A percentile compares a stretch with the other conserved stretches of the same genome.
phyloP scores from a whole-genome alignment of 805 yeast genomes.

The Candida sakaeoensis region DNA sequence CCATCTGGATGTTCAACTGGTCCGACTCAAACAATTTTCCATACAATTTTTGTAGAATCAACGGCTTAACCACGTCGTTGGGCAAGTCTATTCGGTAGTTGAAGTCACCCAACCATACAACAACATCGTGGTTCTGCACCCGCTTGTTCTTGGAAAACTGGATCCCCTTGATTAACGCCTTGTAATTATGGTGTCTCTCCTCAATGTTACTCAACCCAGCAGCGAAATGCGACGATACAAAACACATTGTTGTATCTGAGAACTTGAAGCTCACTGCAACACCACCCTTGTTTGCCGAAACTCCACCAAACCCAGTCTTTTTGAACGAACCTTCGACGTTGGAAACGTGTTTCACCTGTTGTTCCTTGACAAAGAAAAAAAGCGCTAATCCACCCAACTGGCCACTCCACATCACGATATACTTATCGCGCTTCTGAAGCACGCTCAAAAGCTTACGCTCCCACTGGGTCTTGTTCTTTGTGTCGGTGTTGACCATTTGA shows the following conservation, averaged over 20 bases:
- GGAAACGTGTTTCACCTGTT: conserved; percentile 48
- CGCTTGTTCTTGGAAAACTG: conserved; percentile 51
- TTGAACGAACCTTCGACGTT: conserved; percentile 70
- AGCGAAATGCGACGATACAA: conserved; percentile 85
- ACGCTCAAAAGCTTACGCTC: conserved; percentile 53
- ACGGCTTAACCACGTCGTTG: conserved; percentile 68
- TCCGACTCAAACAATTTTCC: conserved; percentile 61
- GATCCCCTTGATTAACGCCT: conserved; percentile 67
- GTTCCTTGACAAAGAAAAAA: conserved; percentile 60
- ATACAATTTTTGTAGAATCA: conserved; percentile 44
- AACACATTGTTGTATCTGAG: conserved; percentile 68
- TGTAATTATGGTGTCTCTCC: conserved; percentile 84
- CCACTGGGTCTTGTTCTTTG: conserved; percentile 58
- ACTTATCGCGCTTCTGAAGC: conserved; percentile 42
- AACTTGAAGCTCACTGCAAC: conserved; percentile 65
- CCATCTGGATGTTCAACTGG: conserved; percentile 76
- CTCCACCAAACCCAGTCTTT: conserved; percentile 93
- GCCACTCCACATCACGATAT: conserved; percentile 62
- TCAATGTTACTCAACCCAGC: conserved; percentile 82
- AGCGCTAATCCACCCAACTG: conserved; percentile 84
- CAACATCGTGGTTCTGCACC: conserved; percentile 72
- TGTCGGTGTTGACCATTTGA: conserved; percentile 77
- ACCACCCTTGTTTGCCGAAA: conserved; percentile 80
- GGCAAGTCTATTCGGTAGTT: conserved; percentile 74
- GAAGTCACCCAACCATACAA: conserved; percentile 93